Evolutionary conservation across 345 rosid genomes (phyloP).

Genomic region (Carallia brachiata): DNA sequence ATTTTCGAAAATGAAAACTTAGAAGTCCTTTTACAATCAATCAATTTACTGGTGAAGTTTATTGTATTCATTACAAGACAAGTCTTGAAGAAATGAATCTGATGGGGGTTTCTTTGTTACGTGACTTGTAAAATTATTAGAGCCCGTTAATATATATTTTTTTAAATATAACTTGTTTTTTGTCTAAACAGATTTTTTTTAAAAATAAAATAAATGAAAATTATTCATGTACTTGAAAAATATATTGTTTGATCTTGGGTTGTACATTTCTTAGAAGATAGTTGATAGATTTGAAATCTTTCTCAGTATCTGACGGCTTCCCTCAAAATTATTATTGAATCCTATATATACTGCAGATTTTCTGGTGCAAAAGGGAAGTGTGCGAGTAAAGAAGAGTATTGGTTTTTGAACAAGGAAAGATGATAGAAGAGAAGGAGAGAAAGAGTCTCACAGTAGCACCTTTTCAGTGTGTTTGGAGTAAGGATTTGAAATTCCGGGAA

Average conservation of each 20-base stretch:
- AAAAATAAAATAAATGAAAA: too few species aligned
- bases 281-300: constrained; percentile 19
- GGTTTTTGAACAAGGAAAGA: constrained; percentile 19
- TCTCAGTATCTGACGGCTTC: constrained; percentile 2
- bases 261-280: constrained; percentile 5
- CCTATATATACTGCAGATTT: constrained; percentile 30
- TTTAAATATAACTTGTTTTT: not conserved
- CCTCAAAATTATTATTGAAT: not conserved
- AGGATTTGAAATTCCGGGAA: constrained; percentile 82
- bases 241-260: not conserved
- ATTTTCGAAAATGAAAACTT: not conserved
- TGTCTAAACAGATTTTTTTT: too few species aligned
- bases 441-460: constrained; percentile 91
- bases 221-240: not conserved
- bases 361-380: constrained; percentile 7
- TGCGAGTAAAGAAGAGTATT: constrained; percentile 9
- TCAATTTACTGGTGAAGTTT: too few species aligned
- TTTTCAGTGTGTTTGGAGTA: constrained; percentile 97
- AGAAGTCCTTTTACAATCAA: too few species aligned
- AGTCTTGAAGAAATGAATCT: too few species aligned
- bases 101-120: too few species aligned
- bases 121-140: too few species aligned
- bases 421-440: constrained; percentile 55
- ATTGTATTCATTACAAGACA: too few species aligned
- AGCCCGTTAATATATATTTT: not conserved